Base-by-base conservation (phyloP, 768 basidiomycete species). In the Tylopilus cervinicoccineus region DNA sequence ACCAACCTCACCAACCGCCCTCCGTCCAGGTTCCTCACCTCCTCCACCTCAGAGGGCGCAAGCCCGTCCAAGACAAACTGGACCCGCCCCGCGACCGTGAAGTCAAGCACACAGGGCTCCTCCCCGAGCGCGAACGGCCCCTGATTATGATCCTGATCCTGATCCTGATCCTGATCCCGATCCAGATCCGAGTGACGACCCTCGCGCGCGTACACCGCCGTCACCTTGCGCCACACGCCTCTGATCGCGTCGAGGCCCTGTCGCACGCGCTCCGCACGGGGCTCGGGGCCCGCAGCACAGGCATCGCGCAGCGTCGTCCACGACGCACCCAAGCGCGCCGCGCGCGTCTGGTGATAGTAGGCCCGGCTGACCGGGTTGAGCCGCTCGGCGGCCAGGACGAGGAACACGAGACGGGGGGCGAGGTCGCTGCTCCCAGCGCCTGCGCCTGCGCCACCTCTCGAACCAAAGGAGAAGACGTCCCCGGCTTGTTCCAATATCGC, bases 341-440 rank as follows among this genome's bases (percentile, higher is more conserved):
- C 62, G 16, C 74, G 61, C 1, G 72, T 75, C 7, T 50, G 53
- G 26, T 70, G 59, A 57, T 76, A 81, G 53, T 72, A 73, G 9
- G 49, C 63, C 51, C 61, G 52, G 57, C 73, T 73, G 31, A 47
- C 48, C 1, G 65, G 59, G 38, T 61, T 65, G 22, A 77, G 57
- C 32, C 61, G 54, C 14, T 57, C 50, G 26, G 56, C 53, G 0
- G 55, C 54, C 3, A 61, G 57, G 10, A 70, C 32, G 33, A 60
- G 41, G 54, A 64, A 61, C n/a, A 50, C 31, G 42, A 61, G 37
- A 9, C 55, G 55, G 0, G 40, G 37, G 7, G 40, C 40, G 5
- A 43, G 19, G 6, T 38, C 48, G 10, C 12, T 23, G 28, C 43
- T 19, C 2, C 5, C 4, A 6, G 10, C 40, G 16, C 11, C 11